Conservation (phyloP, 768 basidiomycete species). For the Mycena amicta region DNA sequence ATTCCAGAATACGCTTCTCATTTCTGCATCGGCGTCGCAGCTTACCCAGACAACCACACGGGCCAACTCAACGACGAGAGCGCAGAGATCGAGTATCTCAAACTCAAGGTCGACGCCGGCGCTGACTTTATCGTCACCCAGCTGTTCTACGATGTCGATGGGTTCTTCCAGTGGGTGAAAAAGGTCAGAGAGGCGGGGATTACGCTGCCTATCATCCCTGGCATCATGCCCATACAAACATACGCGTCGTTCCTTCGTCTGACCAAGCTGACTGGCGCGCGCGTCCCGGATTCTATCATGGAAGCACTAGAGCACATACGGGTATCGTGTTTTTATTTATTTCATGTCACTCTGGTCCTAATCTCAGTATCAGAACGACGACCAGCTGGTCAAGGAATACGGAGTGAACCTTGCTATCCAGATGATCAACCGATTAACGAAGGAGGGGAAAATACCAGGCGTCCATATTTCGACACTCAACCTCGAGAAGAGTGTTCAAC, state of each 20-base stretch:
- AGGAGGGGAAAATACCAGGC: conserved; percentile 62
- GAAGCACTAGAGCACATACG: conserved; percentile 72
- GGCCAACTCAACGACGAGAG: conserved; percentile 63
- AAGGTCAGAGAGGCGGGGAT: conserved; percentile 83
- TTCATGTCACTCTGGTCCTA: neutral
- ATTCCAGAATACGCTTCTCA: conserved; percentile 74
- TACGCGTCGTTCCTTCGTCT: conserved; percentile 91
- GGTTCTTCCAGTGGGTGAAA: conserved; percentile 78
- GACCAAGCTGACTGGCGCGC: conserved; percentile 84
- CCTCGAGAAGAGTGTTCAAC: conserved; percentile 26
- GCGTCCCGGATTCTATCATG: conserved; percentile 70
- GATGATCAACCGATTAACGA: conserved; percentile 68
- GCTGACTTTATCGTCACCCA: conserved; percentile 97
- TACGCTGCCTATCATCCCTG: conserved; percentile 86
- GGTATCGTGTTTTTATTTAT: conserved; percentile 44
- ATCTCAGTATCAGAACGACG: conserved; percentile 68
- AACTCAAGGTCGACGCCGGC: conserved; percentile 89
- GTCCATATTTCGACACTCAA: conserved; percentile 97
- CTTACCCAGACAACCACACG: conserved; percentile 89
- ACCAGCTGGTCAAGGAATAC: conserved; percentile 91
- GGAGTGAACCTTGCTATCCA: conserved; percentile 85
- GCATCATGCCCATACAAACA: conserved; percentile 97
- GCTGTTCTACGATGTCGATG: conserved; percentile 93
- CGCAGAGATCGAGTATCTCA: conserved; percentile 67
- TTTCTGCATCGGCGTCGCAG: conserved; percentile 97